phyloP scores from a whole-genome alignment of 805 yeast genomes.

The Nakazawaea peltata region DNA sequence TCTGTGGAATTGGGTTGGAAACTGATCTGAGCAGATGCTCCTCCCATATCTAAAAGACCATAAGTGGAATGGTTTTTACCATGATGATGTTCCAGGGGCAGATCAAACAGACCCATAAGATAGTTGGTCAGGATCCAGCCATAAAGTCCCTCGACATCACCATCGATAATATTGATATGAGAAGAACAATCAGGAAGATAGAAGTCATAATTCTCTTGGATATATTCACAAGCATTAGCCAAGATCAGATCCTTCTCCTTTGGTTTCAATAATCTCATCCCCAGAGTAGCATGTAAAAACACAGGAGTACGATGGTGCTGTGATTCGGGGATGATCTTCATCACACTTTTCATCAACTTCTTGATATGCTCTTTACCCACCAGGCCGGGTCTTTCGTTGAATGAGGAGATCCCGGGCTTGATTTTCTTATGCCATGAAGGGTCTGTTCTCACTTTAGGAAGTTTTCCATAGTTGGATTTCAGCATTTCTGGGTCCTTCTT shows the following conservation, averaged over 20 bases:
- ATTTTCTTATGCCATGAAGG: slow-evolving; percentile 43
- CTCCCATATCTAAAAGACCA: slow-evolving; percentile 58
- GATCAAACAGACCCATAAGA: slow-evolving; percentile 33
- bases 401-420: slow-evolving; percentile 51
- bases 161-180: slow-evolving; percentile 54
- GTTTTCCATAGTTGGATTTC: slow-evolving; percentile 12
- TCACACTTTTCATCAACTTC: slow-evolving; percentile 38
- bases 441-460: slow-evolving; percentile 26
- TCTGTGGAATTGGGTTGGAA: slow-evolving; percentile 49
- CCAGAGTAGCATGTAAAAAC: slow-evolving; percentile 64
- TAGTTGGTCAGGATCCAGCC: slow-evolving; percentile 63
- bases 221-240: slow-evolving; percentile 39
- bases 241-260: slow-evolving; percentile 35
- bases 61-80: slow-evolving; percentile 40
- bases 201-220: slow-evolving; percentile 38
- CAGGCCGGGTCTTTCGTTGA: slow-evolving; percentile 36
- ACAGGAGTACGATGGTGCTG: slow-evolving; percentile 60
- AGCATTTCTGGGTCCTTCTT: slow-evolving; percentile 11
- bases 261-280: slow-evolving; percentile 52
- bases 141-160: slow-evolving; percentile 58
- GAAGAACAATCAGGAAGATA: slow-evolving; percentile 53
- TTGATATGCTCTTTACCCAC: slow-evolving; percentile 46
- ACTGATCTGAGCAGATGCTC: slow-evolving; percentile 58
- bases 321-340: slow-evolving; percentile 46
- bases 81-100: slow-evolving; percentile 28